Base-by-base conservation (phyloP, 768 basidiomycete species). In the Hypholoma sublateritium region DNA sequence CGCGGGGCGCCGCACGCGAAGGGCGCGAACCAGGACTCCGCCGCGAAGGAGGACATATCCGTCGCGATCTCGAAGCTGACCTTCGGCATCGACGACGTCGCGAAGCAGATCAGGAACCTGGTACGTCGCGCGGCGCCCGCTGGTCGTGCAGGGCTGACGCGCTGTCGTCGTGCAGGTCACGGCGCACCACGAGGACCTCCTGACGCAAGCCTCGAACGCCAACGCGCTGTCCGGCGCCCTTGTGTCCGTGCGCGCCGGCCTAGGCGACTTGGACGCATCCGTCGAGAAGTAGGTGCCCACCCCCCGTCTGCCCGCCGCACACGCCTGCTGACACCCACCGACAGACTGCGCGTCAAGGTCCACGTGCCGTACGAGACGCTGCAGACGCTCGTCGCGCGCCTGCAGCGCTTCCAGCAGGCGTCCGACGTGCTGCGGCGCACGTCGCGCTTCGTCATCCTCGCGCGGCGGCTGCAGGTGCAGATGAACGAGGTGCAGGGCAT, bases 51-150 rank as follows among this genome's bases (percentile, higher is more conserved):
- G 58, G 96, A 98, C 62, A 88, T 97, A 11, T 90, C 91, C 3
- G 82, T 92, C 2, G 93, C 93, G 3, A 88, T 98, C 25, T 87
- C 92, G 5, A 95, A 92, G 69, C 78, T 99, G 3, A 89, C 87
- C 59, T 82, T 87, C 65, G 91, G 88, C 0, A 88, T 98, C 57
- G 96, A 98, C 39, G 95, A 98, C 70, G 87, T 96, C 17, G 87
- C 88, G 24, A 92, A 89, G 69, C 93, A 98, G 71, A 88, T 98
- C 50, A 91, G 90, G 72, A 80, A 78, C 46, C 77, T 96, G 71
- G 94, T 95, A 57, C 61, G 87, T 74, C 6, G 53, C 49, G 24
- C 32, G 16, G 21, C 49, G n/a, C 16, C 46, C 56, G 11, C 56
- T 25, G 45, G 53, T 49, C 0, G 25, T 43, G 35, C 24, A 17